Base-by-base conservation (phyloP, 2,329 filamentous ascomycete genomes). In the Dactylonectria estremocensis region DNA sequence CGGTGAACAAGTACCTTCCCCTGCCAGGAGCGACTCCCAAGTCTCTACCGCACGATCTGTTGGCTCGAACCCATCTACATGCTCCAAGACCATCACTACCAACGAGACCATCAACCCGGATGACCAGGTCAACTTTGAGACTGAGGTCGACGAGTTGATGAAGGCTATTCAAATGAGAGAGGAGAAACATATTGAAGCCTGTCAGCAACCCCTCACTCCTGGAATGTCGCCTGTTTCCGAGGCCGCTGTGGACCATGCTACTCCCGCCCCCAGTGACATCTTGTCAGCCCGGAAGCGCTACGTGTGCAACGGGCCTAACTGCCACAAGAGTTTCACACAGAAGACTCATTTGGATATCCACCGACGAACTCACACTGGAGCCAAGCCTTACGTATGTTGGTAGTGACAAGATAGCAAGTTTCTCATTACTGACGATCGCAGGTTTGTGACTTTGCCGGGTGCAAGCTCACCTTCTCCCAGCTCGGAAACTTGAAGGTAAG, bases 291-390 rank as follows among this genome's bases (percentile, higher is more conserved):
- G 76, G 71, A 96, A 91, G 80, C 84, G 90, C 75, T 95, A 95
- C 79, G 83, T 88, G 18, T 99, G 96, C 81, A 88, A 87, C 20
- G 86, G 94, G 45, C 87, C 90, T 8, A 89, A 89, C 46, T 98
- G 95, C 80, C 85, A 87, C 73, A 97, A 96, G 84, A 90, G 88
- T 69, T 98, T 98, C 80, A 90, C 90, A 67, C 95, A 98, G 78
- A 97, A 95, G 82, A 97, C 95, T 1, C 95, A 98, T 75, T 87
- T 98, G 11, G 93, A 96, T 68, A 98, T 97, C 55, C 96, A 99
- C 80, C 91, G 89, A 52, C 89, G 95, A 71, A 92, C 93, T 5
- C 96, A 99, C 80, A 97, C 94, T 2, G 96, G 96, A 16, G 90
- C 93, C 61, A 96, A 95, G 79, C 95, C 95, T 67, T 98, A 95